Percentiles rank a stretch among this genome's conserved stretches.
phyloP scores from a whole-genome alignment of 2,329 filamentous ascomycete species.

The Claviceps africana region DNA sequence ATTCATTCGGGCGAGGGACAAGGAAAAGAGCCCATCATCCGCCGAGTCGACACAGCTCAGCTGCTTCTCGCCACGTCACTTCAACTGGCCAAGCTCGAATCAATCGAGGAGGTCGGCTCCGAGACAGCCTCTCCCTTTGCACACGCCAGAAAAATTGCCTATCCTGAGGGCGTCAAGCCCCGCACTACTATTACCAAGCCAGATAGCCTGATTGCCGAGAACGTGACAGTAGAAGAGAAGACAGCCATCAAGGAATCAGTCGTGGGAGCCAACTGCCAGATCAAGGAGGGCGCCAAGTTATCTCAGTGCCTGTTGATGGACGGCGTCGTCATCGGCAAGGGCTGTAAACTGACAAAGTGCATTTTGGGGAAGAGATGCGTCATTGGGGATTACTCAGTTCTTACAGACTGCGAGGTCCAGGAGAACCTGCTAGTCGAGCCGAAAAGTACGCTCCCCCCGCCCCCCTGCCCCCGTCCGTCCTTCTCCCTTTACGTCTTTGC shows the following conservation, averaged over 20 bases:
- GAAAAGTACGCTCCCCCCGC: constrained; percentile 35
- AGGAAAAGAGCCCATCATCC: constrained; percentile 49
- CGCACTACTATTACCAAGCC: constrained; percentile 69
- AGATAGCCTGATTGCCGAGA: constrained; percentile 75
- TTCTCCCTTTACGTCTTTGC: background rate
- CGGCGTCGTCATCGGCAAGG: constrained; percentile 69
- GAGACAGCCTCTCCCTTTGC: constrained; percentile 56
- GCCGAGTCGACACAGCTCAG: constrained; percentile 76
- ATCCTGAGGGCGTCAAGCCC: constrained; percentile 66
- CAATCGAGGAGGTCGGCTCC: constrained; percentile 47
- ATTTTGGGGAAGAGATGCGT: constrained; percentile 70
- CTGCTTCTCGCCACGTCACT: constrained; percentile 72
- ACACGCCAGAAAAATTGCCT: constrained; percentile 65
- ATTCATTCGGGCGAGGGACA: constrained; percentile 47
- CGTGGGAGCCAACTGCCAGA: constrained; percentile 75
- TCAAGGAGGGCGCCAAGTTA: constrained; percentile 72
- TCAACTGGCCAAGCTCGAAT: constrained; percentile 72
- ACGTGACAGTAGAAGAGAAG: constrained; percentile 79
- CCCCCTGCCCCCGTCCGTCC: no score
- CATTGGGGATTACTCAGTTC: constrained; percentile 65
- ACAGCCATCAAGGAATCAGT: constrained; percentile 86
- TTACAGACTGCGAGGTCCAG: constrained; percentile 86
- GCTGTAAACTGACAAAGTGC: constrained; percentile 74
- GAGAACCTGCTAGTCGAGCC: constrained; percentile 76
- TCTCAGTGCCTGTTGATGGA: constrained; percentile 90